These are phyloP conservation scores for Fusarium penzigii DNA, from an alignment of 2,329 filamentous ascomycete species.

Conservation along the genomic window DNA sequence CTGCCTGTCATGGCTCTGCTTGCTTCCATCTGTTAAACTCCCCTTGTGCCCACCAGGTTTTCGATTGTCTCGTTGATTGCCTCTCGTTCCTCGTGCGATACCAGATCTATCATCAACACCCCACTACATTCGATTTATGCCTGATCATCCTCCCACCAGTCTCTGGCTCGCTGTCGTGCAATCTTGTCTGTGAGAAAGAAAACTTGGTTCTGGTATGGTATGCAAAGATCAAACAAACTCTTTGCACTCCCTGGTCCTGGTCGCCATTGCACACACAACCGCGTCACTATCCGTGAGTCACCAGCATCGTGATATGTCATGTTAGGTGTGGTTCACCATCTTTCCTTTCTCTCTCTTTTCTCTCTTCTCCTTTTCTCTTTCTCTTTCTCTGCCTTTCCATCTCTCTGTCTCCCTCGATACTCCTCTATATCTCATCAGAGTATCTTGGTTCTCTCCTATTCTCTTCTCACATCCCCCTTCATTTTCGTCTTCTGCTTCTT, in stretches of 20 bases:
- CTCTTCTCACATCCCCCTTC: not conserved
- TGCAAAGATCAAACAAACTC: not conserved
- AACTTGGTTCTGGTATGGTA: not conserved
- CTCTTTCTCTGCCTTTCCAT: not conserved
- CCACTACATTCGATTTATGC: too few relatives aligned
- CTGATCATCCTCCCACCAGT: conserved; percentile 5
- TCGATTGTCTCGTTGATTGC: conserved; percentile 23
- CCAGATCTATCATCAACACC: not conserved
- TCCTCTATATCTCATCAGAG: not conserved
- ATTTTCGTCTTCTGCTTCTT: not conserved
- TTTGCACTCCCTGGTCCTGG: not conserved
- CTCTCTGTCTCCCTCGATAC: not conserved
- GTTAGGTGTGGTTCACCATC: conserved; percentile 21
- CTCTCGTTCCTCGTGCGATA: conserved; percentile 13
- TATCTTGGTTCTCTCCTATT: not conserved
- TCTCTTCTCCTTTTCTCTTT: conserved; percentile 19
- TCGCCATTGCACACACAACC: conserved; percentile 10
- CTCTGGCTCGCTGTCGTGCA: conserved; percentile 19
- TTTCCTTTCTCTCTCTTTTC: conserved; percentile 16
- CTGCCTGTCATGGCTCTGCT: conserved; percentile 7
- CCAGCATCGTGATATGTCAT: conserved; percentile 25
- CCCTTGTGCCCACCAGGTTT: conserved; percentile 6
- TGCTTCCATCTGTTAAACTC: not conserved
- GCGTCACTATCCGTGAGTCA: conserved; percentile 28
- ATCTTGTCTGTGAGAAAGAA: conserved; percentile 14